phyloP scores from a whole-genome alignment of 768 basidiomycete species.

The Postia placenta region DNA sequence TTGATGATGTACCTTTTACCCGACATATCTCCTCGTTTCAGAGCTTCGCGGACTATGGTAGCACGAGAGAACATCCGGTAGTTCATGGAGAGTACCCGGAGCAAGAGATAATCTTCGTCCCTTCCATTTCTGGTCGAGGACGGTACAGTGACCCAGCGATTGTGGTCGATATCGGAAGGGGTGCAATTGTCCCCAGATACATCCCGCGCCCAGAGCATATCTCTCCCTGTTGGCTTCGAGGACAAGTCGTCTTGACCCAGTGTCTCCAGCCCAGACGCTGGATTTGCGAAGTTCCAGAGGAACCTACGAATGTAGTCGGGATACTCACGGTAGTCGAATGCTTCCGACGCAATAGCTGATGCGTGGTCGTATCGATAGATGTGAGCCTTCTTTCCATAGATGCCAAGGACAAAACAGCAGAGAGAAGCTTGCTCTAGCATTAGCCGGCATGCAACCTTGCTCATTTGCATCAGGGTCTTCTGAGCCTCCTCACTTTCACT shows the following conservation, averaged over 20 bases:
- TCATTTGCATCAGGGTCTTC: conserved; percentile 1
- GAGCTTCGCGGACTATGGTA: not conserved
- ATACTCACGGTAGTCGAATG: not conserved
- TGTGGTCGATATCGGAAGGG: not conserved
- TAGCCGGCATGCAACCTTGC: conserved; percentile 7
- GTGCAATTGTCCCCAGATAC: not conserved
- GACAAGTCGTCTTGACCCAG: not conserved
- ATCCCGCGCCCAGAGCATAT: not conserved
- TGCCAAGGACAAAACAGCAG: conserved; percentile 7
- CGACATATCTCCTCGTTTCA: not conserved
- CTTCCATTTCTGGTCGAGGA: not conserved
- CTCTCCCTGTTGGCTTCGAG: not conserved
- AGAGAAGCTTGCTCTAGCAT: conserved; percentile 6
- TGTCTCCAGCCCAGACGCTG: not conserved
- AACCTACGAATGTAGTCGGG: conserved; percentile 3
- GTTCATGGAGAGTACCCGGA: not conserved
- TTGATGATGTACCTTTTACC: not conserved
- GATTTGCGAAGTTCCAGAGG: conserved; percentile 12
- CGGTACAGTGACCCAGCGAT: not conserved
- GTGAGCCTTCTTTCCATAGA: conserved; percentile 6
- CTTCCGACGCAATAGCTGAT: not conserved
- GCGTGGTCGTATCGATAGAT: conserved; percentile 13
- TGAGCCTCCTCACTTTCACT: not conserved
- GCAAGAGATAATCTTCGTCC: not conserved
- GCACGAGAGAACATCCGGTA: not conserved